Percentiles rank a stretch among this genome's conserved stretches.
Conservation (phyloP, 192 early-diverging fungal genomes). For the Dimargaris verticillata region DNA sequence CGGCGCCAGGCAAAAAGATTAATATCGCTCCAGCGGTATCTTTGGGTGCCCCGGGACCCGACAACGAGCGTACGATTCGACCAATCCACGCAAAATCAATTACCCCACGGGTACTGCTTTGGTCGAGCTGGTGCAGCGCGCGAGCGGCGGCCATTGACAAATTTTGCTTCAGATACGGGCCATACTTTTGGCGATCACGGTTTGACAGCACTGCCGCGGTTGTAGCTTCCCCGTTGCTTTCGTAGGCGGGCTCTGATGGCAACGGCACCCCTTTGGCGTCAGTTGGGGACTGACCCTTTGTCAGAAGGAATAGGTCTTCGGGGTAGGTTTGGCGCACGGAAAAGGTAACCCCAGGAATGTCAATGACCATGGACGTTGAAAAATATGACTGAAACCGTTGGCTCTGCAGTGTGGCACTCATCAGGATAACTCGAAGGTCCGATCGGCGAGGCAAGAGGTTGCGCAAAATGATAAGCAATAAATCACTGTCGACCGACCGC, state of each 20-base stretch:
- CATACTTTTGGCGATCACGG: background rate
- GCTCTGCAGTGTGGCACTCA: conserved; percentile 83
- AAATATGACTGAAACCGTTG: conserved; percentile 66
- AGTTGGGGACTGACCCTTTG: background rate
- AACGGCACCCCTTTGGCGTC: background rate
- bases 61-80: conserved; percentile 38
- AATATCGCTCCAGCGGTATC: conserved; percentile 36
- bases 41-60: conserved; percentile 8
- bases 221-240: too few species aligned
- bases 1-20: conserved; percentile 57
- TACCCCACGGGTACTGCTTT: background rate
- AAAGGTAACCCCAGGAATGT: conserved; percentile 62
- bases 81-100: conserved; percentile 48
- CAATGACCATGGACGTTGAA: conserved; percentile 36
- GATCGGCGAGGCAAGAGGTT: conserved; percentile 33
- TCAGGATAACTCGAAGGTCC: conserved; percentile 59
- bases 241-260: too few species aligned
- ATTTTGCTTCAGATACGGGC: background rate
- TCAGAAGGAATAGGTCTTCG: conserved; percentile 18
- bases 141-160: background rate
- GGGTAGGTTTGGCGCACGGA: conserved; percentile 47
- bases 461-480: conserved; percentile 61
- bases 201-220: background rate
- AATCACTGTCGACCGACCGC: conserved; percentile 56
- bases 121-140: conserved; percentile 4